A percentile compares a stretch with the other conserved stretches of the same genome.
phyloP scores from a whole-genome alignment of 2,329 filamentous ascomycete species.

The Seiridium cupressi region DNA sequence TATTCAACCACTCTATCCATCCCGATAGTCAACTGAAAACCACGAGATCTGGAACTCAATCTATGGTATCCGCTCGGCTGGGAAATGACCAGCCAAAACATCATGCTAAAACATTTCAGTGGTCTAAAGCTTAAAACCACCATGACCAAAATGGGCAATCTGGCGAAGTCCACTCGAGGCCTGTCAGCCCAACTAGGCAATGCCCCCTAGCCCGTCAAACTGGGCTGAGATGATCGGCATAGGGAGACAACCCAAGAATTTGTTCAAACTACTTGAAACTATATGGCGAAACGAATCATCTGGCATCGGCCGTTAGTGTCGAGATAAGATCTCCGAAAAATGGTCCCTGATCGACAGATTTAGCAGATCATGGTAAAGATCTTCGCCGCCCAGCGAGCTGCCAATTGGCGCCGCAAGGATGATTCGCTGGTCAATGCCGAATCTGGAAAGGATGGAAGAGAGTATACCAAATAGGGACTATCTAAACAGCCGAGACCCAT shows the following conservation, averaged over 20 bases:
- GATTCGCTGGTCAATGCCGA: too few species aligned
- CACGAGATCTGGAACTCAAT: not conserved
- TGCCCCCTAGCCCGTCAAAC: not conserved
- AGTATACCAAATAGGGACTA: too few species aligned
- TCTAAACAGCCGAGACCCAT: too few species aligned
- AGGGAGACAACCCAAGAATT: not conserved
- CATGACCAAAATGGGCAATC: not conserved
- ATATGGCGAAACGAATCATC: too few species aligned
- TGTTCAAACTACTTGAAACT: not conserved
- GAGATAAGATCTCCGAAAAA: too few species aligned
- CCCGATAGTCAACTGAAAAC: not conserved
- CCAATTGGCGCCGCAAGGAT: too few species aligned
- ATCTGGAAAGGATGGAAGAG: too few species aligned
- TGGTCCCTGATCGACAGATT: too few species aligned
- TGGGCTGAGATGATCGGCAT: not conserved
- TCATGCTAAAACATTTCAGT: not conserved
- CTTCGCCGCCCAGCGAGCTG: too few species aligned
- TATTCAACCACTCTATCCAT: not conserved
- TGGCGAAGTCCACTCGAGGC: not conserved
- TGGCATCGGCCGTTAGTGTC: too few species aligned
- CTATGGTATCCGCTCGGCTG: not conserved
- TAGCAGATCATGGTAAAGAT: too few species aligned
- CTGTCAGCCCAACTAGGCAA: not conserved
- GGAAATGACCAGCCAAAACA: not conserved
- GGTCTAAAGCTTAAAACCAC: not conserved